Conservation (phyloP, 169 alveolate species). For the Cryptosporidium felis region DNA sequence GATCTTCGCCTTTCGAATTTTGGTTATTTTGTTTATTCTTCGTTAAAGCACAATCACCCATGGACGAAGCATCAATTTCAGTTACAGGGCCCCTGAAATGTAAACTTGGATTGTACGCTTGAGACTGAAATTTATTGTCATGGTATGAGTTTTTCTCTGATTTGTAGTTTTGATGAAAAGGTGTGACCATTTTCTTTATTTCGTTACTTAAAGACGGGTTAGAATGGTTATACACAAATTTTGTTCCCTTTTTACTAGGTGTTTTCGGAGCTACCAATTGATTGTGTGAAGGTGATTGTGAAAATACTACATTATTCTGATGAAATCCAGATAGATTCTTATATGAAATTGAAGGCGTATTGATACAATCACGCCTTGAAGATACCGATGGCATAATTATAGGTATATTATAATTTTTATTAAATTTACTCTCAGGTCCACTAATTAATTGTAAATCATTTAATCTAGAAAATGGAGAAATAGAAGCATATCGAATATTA, state of each 20-base stretch:
- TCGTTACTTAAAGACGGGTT: not conserved
- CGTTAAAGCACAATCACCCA: too few species aligned
- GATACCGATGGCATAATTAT: constrained; percentile 8
- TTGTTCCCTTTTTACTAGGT: not conserved
- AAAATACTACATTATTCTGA: not conserved
- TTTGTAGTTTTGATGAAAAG: not conserved
- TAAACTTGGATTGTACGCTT: too few species aligned
- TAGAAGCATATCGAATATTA: constrained; percentile 54
- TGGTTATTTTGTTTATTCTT: too few species aligned
- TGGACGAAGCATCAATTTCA: not conserved
- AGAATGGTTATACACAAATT: not conserved
- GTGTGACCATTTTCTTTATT: not conserved
- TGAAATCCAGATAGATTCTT: not conserved
- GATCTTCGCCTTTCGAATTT: too few species aligned
- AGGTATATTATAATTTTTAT: not conserved
- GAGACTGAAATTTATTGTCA: not conserved
- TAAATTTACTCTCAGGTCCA: not conserved
- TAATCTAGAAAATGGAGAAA: constrained; percentile 49
- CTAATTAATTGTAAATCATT: not conserved
- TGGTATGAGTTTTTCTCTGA: not conserved
- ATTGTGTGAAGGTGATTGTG: constrained; percentile 26
- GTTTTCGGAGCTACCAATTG: not conserved
- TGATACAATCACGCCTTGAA: constrained; percentile 14
- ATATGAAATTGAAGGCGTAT: constrained; percentile 22
- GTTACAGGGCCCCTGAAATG: too few species aligned